A percentile compares a stretch with the other conserved stretches of the same genome.
phyloP scores from a whole-genome alignment of 2,329 filamentous ascomycete species.

The Fusarium haematococcum region DNA sequence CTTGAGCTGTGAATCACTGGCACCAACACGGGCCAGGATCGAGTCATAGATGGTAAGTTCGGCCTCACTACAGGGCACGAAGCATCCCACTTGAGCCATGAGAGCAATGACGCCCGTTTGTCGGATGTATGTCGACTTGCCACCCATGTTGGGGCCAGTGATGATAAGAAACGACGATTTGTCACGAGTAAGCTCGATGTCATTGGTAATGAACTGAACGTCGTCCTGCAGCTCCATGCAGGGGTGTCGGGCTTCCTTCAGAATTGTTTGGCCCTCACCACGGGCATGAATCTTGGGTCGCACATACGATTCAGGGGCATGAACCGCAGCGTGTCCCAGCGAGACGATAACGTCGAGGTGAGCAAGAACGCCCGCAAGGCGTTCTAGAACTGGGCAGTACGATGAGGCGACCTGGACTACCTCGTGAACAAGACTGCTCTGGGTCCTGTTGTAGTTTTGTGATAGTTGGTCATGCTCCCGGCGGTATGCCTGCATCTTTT shows the following conservation, averaged over 20 bases:
- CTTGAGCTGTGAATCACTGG: slow-evolving; percentile 96
- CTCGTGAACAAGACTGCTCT: slow-evolving; percentile 89
- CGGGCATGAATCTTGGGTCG: slow-evolving; percentile 90
- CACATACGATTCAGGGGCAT: slow-evolving; percentile 92
- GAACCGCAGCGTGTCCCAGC: slow-evolving; percentile 91
- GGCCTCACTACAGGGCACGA: slow-evolving; percentile 90
- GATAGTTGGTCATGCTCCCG: slow-evolving; percentile 95
- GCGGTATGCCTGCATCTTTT: slow-evolving; percentile 80
- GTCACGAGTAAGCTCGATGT: slow-evolving; percentile 83
- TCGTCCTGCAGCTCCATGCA: slow-evolving; percentile 99
- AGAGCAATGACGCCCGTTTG: slow-evolving; percentile 97
- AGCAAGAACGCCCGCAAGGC: slow-evolving; percentile 86
- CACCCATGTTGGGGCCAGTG: slow-evolving; percentile 98
- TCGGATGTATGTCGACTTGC: slow-evolving; percentile 97
- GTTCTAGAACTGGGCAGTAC: slow-evolving; percentile 92
- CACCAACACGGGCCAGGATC: slow-evolving; percentile 94
- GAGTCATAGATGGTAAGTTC: slow-evolving; percentile 97
- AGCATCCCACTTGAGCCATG: slow-evolving; percentile 97
- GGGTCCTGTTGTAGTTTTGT: slow-evolving; percentile 94
- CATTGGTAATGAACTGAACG: slow-evolving; percentile 98
- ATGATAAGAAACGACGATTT: slow-evolving; percentile 94
- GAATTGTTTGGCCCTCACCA: slow-evolving; percentile 86
- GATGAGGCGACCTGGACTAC: slow-evolving; percentile 94
- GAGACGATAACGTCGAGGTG: slow-evolving; percentile 96
- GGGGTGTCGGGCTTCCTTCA: slow-evolving; percentile 95